Evolutionary conservation across 1,284 basidiomycete genomes (phyloP).

Genomic region (Rhodotorula sp.): DNA sequence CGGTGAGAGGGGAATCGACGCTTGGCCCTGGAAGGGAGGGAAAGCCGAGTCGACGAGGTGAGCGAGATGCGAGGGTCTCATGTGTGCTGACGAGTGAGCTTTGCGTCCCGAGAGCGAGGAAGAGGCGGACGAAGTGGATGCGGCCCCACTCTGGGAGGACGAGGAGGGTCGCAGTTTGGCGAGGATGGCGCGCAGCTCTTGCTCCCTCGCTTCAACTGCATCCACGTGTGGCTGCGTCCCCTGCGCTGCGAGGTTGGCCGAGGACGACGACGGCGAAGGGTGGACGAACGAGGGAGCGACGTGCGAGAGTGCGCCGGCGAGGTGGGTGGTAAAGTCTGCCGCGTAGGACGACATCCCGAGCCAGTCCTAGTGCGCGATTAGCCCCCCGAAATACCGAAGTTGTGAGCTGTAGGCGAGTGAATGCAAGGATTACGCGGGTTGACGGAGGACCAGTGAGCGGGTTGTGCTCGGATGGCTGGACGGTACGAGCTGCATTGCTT

Average conservation of each 20-base stretch:
- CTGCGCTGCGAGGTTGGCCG: background rate
- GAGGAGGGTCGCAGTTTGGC: conserved; percentile 15
- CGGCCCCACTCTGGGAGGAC: background rate
- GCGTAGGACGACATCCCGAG: conserved; percentile 18
- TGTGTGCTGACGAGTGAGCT: background rate
- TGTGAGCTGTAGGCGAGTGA: too few species aligned
- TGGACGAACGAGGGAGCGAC: conserved; percentile 12
- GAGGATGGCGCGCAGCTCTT: conserved; percentile 11
- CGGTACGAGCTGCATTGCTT: conserved; percentile 24
- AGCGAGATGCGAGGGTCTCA: conserved; percentile 4
- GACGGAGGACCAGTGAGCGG: background rate
- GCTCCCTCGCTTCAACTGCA: background rate
- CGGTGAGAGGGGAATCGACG: background rate
- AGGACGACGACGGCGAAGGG: background rate
- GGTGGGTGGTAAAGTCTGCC: conserved; percentile 12
- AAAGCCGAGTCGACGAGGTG: conserved; percentile 26
- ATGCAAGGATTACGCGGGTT: background rate
- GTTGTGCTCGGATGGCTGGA: background rate
- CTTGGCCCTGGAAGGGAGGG: conserved; percentile 24
- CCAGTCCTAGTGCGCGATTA: background rate
- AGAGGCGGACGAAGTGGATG: background rate
- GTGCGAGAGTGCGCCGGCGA: conserved; percentile 9
- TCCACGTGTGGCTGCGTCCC: background rate
- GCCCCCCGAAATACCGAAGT: too few species aligned
- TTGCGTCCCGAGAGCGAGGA: background rate